Evolutionary conservation across 495 filamentous ascomycete species (phyloP).

Genomic region (Stereocaulon alpinum): DNA sequence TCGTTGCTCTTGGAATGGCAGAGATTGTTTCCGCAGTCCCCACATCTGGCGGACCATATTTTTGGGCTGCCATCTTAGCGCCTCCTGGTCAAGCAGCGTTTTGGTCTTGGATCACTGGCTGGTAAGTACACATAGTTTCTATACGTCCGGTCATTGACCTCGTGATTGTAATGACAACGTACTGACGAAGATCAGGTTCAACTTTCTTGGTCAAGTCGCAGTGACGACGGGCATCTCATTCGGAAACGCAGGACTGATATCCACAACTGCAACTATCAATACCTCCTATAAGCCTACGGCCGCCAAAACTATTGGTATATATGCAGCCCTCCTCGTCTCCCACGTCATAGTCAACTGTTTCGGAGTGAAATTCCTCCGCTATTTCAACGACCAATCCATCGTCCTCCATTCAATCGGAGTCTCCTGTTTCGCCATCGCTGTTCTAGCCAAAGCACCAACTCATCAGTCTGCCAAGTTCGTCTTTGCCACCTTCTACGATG

Average conservation of each 20-base stretch:
- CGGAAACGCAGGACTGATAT: slow-evolving; percentile 50
- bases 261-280: slow-evolving; percentile 48
- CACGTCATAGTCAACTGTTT: slow-evolving; percentile 52
- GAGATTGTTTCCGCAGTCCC: slow-evolving; percentile 59
- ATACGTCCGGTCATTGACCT: neutral
- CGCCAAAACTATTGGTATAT: slow-evolving; percentile 50
- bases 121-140: slow-evolving; percentile 25
- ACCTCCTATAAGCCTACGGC: slow-evolving; percentile 40
- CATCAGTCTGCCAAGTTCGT: slow-evolving; percentile 51
- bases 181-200: slow-evolving; percentile 29
- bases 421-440: slow-evolving; percentile 44
- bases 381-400: slow-evolving; percentile 54
- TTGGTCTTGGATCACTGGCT: slow-evolving; percentile 54
- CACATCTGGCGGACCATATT: slow-evolving; percentile 54
- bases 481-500: slow-evolving; percentile 49
- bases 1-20: slow-evolving; percentile 51
- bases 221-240: slow-evolving; percentile 61
- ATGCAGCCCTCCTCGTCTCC: slow-evolving; percentile 48
- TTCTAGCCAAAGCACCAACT: slow-evolving; percentile 50
- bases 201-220: slow-evolving; percentile 50
- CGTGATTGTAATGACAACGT: neutral
- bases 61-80: slow-evolving; percentile 55
- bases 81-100: slow-evolving; percentile 46
- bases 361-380: slow-evolving; percentile 44
- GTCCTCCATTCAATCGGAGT: slow-evolving; percentile 50